A percentile compares a stretch with the other conserved stretches of the same genome.
Conservation (phyloP, 176 grass and related monocot species). For the Oropetium thomaeum region DNA sequence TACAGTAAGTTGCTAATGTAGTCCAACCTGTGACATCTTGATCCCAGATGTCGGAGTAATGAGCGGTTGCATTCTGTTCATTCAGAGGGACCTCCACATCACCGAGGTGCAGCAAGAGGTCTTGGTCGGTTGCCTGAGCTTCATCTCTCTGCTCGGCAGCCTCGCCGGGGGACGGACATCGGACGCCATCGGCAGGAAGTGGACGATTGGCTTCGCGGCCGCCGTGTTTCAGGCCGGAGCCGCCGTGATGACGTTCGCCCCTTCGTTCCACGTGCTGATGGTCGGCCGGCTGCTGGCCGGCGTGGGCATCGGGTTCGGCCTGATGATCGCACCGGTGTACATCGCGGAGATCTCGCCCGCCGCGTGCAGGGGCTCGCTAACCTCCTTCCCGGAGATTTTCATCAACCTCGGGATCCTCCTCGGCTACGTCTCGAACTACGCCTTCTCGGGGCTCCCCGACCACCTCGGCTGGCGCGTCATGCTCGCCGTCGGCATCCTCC, state of each 20-base stretch:
- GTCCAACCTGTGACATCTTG: not conserved
- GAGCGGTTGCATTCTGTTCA: constrained; percentile 93
- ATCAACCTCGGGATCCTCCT: constrained; percentile 84
- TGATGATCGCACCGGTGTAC: constrained; percentile 87
- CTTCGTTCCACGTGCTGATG: constrained; percentile 67
- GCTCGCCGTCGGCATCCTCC: constrained; percentile 81
- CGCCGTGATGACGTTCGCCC: constrained; percentile 64
- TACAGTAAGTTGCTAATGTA: not conserved
- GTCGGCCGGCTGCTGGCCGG: constrained; percentile 71
- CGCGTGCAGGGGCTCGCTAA: constrained; percentile 45
- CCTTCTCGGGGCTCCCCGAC: constrained; percentile 66
- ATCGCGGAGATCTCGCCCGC: constrained; percentile 84
- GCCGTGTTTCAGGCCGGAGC: constrained; percentile 68
- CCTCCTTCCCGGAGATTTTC: constrained; percentile 91
- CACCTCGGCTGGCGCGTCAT: constrained; percentile 82
- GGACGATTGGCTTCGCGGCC: constrained; percentile 75
- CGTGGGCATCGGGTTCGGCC: constrained; percentile 71
- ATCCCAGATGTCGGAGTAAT: constrained; percentile 77
- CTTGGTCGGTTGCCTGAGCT: constrained; percentile 74
- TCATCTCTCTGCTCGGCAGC: constrained; percentile 86
- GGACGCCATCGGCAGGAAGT: constrained; percentile 68
- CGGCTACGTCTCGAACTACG: constrained; percentile 83
- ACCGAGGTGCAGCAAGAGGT: constrained; percentile 86
- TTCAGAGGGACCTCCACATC: constrained; percentile 81
- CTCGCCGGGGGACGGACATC: constrained; percentile 66